Conservation (phyloP, 2,329 filamentous ascomycete species). For the Aureobasidium sp. region DNA sequence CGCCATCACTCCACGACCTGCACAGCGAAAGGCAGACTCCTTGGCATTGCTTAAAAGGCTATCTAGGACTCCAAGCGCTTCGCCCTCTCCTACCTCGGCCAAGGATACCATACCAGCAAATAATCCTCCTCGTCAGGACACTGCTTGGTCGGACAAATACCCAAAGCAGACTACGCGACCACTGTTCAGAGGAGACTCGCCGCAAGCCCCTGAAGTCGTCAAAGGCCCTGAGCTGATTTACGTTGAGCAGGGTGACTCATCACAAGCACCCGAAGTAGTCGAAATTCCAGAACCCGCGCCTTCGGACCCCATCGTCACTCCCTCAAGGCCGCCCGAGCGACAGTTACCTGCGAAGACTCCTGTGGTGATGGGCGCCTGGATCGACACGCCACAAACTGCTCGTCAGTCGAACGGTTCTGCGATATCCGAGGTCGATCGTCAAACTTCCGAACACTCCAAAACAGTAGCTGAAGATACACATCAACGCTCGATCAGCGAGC, state of each 20-base stretch:
- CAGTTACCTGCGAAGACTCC: slow-evolving; percentile 33
- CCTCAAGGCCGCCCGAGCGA: neutral
- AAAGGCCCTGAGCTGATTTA: neutral
- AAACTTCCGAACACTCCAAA: neutral
- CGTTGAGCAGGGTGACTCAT: slow-evolving; percentile 7
- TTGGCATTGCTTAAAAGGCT: slow-evolving; percentile 40
- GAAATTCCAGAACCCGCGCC: neutral
- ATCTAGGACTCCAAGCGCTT: slow-evolving; percentile 39
- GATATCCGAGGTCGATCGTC: neutral
- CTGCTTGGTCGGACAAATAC: slow-evolving; percentile 4
- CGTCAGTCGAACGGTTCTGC: neutral
- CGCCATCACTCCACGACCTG: neutral
- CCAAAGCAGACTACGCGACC: neutral
- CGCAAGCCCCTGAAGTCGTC: slow-evolving; percentile 8
- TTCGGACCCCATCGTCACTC: slow-evolving; percentile 1
- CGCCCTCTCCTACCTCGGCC: slow-evolving; percentile 36
- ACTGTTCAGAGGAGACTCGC: neutral
- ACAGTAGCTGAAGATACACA: neutral
- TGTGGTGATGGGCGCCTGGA: slow-evolving; percentile 42
- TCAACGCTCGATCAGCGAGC: neutral
- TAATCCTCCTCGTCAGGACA: neutral
- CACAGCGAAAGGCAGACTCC: slow-evolving; percentile 36
- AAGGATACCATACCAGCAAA: neutral
- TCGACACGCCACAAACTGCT: slow-evolving; percentile 35
- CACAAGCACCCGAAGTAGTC: slow-evolving; percentile 16